These are phyloP conservation scores for Agapanthus africanus DNA, from an alignment of 106 monocot species.

Conservation along the genomic window DNA sequence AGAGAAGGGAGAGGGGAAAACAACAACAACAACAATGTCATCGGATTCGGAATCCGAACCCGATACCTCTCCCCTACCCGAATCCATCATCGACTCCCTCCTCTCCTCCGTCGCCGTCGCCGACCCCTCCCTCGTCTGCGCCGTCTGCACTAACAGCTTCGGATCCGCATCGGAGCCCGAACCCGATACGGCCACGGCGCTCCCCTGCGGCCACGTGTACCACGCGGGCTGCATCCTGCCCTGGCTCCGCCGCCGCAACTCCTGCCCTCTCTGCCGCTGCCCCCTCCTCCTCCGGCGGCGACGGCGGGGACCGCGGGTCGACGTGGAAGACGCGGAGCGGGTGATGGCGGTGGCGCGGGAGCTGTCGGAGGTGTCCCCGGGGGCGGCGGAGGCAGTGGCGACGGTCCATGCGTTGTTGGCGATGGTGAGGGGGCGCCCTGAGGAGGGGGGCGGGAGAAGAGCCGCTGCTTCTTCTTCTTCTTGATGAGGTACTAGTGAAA, in stretches of 20 bases:
- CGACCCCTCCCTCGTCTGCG: conserved; percentile 11
- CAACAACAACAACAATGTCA: no score
- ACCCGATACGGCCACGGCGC: not conserved
- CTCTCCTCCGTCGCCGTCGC: not conserved
- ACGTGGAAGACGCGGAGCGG: not conserved
- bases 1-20: no score
- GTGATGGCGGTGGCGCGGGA: not conserved
- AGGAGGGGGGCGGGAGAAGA: not conserved
- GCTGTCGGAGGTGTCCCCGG: not conserved
- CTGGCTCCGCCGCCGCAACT: conserved; percentile 16
- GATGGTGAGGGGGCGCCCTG: not conserved
- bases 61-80: not conserved
- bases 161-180: not conserved
- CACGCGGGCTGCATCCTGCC: conserved; percentile 11
- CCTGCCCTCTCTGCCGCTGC: conserved; percentile 11
- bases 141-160: conserved; percentile 13
- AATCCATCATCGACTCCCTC: conserved; percentile 1
- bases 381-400: not conserved
- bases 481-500: no score
- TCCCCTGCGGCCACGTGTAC: conserved; percentile 15
- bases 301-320: not conserved
- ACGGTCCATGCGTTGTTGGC: not conserved
- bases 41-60: conserved; percentile 1
- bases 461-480: no score
- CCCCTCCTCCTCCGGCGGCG: not conserved